Evolutionary conservation across 768 basidiomycete genomes (phyloP).

Genomic region (Leucocoprinus sp.): DNA sequence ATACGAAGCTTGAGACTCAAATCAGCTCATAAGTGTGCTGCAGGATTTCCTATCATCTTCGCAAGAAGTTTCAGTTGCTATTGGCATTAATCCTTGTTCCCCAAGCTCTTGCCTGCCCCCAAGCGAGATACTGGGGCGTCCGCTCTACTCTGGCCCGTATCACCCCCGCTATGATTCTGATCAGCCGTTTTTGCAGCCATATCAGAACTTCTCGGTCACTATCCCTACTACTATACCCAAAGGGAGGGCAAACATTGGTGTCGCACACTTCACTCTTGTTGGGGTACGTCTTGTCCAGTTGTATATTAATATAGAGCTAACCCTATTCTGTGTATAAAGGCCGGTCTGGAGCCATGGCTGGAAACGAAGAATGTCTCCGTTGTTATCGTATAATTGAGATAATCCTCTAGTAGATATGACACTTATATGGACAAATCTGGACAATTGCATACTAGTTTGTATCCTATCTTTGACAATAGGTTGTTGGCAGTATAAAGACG

Average conservation of each 20-base stretch:
- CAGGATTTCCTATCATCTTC: background rate
- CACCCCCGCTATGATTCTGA: background rate
- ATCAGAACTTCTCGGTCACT: conserved; percentile 5
- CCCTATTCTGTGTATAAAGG: background rate
- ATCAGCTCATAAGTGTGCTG: background rate
- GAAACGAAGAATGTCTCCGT: background rate
- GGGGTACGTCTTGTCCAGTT: background rate
- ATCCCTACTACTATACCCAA: conserved; percentile 1
- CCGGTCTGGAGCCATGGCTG: background rate
- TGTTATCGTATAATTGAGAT: too few relatives aligned
- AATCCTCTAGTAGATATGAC: too few relatives aligned
- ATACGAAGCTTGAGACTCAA: background rate
- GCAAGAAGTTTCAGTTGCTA: background rate
- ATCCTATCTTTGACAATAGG: too few relatives aligned
- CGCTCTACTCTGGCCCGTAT: background rate
- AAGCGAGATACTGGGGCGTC: background rate
- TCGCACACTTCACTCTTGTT: conserved; percentile 5
- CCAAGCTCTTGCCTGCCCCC: background rate
- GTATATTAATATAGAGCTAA: background rate
- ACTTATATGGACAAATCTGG: too few relatives aligned
- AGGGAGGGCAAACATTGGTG: conserved; percentile 1
- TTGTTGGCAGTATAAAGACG: too few relatives aligned
- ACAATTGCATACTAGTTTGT: too few relatives aligned
- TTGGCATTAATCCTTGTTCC: background rate
- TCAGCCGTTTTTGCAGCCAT: background rate